Base-by-base conservation (phyloP, 164 flowering plant species). In the Aristolochia fimbriata region DNA sequence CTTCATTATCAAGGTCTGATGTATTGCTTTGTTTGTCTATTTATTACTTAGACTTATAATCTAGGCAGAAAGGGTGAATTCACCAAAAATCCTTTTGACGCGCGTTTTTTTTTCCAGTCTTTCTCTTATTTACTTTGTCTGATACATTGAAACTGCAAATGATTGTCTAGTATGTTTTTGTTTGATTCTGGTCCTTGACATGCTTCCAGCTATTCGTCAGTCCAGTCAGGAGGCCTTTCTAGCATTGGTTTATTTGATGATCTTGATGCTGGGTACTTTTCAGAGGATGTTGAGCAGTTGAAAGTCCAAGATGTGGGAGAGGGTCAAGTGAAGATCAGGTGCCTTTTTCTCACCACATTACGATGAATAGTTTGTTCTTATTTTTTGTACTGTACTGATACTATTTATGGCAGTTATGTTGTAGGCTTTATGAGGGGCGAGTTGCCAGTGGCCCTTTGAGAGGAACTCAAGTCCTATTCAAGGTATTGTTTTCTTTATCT, bases 401-500 rank as follows among this genome's bases (percentile, higher is more conserved):
- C 48, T 67, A 64, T 66, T 49, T 58, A 19, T 76, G 79, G 80
- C 88, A 83, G 95, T 73, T 72, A 14, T 62, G 45, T 74, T 81
- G 73, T 75, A 92, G 98, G 83, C 84, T 89, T 65, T 89, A 89
- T 72, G 96, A 87, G 67, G 98, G 98, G 51, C 83, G 91, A 75
- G 76, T 92, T 65, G 68, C 85, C 70, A 84, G 78, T 61, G 96
- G 96, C 62, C 80, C 92, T 22, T 64, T 59, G 30, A 73, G 66
- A 74, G 96, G 96, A 25, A 78, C 88, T 52, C 69, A 81, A 0
- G 75, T 87, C 30, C 57, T 87, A 45, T 89, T 89, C 70, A 92
- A 92, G 96, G 98, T 91, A 70, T 55, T 19, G 16, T 51, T 20
- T 43, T 10, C 21, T 56, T 30, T 30, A 4, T 56, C 22, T 25